Evolutionary conservation across 179 eudicot genomes (phyloP), one percentile per base, ranked within the genome.

Genomic region (Beta corolliflora): DNA sequence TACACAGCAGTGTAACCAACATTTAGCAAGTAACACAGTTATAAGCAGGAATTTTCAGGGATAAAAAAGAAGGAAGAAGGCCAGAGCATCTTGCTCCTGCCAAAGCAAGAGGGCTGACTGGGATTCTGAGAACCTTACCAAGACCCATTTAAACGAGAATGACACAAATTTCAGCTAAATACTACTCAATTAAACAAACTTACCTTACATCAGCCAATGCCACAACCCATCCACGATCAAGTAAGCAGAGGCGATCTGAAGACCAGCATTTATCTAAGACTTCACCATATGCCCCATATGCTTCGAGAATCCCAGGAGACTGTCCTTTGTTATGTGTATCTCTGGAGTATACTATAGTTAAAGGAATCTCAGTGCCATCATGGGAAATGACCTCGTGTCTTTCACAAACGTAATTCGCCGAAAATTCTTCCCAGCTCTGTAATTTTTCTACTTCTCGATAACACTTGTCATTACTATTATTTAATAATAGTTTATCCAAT

Each of bases 141-240:
- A 60, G 21, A 45, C 2, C 71, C 7, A 41, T 48, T 44, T n/a
- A 44, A 4, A 15, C 12, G 25, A 13, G 13, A 25, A 41, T 41
- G 60, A 19, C 31, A 44, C 11, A 68, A 82, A 36, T 9, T 65
- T 25, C 45, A 29, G 73, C 73, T 21, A 71, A 52, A 25, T 52
- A 52, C 44, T 14, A 46, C 56, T 53, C 70, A 60, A 55, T 44
- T 19, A 81, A 46, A 64, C 21, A 23, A 78, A 81, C 93, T 60
- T 63, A 95, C 99, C 99, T 94, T 73, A 96, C 99, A 91, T 96
- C 99, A 80, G 99, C 97, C 91, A 92, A 92, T 71, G 96, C 98
- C 23, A 96, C 81, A 72, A 91, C 89, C 99, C 99, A 96, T 79
- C 99, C 99, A 83, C 94, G 94, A 81, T 92, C 94, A 80, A 96